Evolutionary conservation across 352 stramenopile species (phyloP), one percentile per base, ranked within the genome.

Genomic region (Phytophthora sp.): DNA sequence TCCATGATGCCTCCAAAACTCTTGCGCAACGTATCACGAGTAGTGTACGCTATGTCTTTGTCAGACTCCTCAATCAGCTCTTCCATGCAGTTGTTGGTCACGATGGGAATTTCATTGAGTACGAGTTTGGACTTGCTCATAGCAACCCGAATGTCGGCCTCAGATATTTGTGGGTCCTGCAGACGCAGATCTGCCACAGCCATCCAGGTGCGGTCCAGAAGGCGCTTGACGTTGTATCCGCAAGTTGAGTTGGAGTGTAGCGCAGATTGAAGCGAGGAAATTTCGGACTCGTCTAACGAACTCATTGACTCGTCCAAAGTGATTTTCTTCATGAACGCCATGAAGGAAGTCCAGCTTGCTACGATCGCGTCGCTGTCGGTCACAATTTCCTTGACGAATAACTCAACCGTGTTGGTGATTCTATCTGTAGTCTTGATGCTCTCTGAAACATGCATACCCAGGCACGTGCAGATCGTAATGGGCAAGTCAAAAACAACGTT

Each of bases 1-100:
- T 82, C 69, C 28, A 85, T 55, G 48, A 85, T 77, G n/a, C 66
- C 66, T 4, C 76, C 57, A 10, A 83, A 44, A 13, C 58, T 74
- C 67, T 78, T 83, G 30, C 74, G 65, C 27, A 86, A 74, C 3
- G 62, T 54, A 26, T 82, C 76, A 31, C 79, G 76, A 9, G 56
- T 68, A 4, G 34, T 32, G 42, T 66, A 77, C 8, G 54, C 62
- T 5, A 28, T 20, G 2, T 26, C 15, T 4, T 52, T 28, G 7
- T 56, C 34, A 5, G 49, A 65, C 6, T 68, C 51, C 1, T 39
- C 37, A 18, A 55, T 51, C 18, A 71, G 63, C 24, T 75, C 64
- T 26, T 75, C 52, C 28, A 79, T 66, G 11, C 66, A 69, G 54
- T 82, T 65, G 24, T 65, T 74, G 11, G 65, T 74, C 10, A 70